phyloP scores from a whole-genome alignment of 345 rosid species.

The Clausena lansium region DNA sequence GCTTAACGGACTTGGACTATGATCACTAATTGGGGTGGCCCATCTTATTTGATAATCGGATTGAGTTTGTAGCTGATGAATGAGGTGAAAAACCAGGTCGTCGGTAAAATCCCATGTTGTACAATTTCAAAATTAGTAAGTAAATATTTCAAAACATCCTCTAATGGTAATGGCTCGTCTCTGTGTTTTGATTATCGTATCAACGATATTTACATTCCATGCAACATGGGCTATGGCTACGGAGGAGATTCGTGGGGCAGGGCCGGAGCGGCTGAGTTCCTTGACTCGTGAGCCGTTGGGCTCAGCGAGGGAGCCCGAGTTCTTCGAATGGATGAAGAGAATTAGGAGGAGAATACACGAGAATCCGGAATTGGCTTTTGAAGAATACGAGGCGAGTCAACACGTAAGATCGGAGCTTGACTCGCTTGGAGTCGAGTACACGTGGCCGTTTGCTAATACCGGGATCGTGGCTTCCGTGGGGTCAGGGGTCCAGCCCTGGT shows the following conservation, averaged over 20 bases:
- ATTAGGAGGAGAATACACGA: conserved; percentile 46
- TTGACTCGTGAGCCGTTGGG: conserved; percentile 30
- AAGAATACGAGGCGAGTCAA: conserved; percentile 41
- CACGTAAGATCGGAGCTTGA: conserved; percentile 41
- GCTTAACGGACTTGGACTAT: too few species aligned
- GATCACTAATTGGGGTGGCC: too few species aligned
- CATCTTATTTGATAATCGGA: too few species aligned
- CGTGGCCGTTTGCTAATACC: conserved; percentile 49
- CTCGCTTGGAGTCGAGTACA: conserved; percentile 38
- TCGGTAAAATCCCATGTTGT: too few species aligned
- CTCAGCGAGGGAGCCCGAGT: conserved; percentile 38
- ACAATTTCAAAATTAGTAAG: too few species aligned
- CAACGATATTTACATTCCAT: background rate
- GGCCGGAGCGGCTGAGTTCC: conserved; percentile 12
- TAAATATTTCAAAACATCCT: background rate
- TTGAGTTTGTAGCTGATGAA: too few species aligned
- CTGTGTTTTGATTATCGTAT: background rate
- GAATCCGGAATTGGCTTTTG: conserved; percentile 48
- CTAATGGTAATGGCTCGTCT: background rate
- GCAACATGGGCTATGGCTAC: background rate
- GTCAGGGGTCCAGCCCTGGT: conserved; percentile 41
- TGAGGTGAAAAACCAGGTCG: too few species aligned
- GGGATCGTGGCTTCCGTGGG: conserved; percentile 52
- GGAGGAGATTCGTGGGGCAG: background rate
- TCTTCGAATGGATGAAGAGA: conserved; percentile 40